These are phyloP conservation scores for Pleurotus tuber-regium DNA, from an alignment of 768 basidiomycete species.

Conservation along the genomic window DNA sequence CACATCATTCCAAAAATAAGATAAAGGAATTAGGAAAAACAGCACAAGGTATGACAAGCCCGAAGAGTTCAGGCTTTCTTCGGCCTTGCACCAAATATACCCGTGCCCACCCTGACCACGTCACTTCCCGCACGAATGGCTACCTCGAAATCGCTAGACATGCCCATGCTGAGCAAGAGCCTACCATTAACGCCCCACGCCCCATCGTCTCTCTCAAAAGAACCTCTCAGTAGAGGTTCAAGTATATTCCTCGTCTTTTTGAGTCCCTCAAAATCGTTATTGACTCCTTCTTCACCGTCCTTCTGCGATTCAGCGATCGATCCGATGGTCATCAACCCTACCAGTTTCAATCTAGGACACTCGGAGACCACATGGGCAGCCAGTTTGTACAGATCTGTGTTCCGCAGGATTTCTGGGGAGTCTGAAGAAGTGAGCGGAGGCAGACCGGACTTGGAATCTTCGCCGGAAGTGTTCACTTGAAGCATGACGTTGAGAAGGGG, in stretches of 20 bases:
- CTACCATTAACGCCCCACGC: constrained; percentile 53
- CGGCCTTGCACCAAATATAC: constrained; percentile 78
- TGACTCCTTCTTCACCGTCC: constrained; percentile 40
- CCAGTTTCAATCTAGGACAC: constrained; percentile 75
- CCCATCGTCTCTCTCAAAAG: constrained; percentile 20
- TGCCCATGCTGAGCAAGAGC: constrained; percentile 87
- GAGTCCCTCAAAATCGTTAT: constrained; percentile 73
- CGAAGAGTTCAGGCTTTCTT: constrained; percentile 53
- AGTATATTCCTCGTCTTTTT: constrained; percentile 62
- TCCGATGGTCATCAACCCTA: constrained; percentile 97
- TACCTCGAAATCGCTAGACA: constrained; percentile 92
- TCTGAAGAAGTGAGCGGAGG: constrained; percentile 43
- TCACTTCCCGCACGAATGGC: constrained; percentile 84
- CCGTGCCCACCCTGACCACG: constrained; percentile 87
- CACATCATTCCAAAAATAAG: too few relatives aligned
- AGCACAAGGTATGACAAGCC: too few relatives aligned
- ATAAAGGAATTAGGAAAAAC: too few relatives aligned
- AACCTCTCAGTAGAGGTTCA: constrained; percentile 37
- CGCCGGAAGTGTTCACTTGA: constrained; percentile 96
- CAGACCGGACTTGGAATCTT: constrained; percentile 87
- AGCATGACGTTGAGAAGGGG: constrained; percentile 77
- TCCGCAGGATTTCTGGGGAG: constrained; percentile 25
- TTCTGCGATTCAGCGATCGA: constrained; percentile 66
- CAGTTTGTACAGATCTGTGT: constrained; percentile 59
- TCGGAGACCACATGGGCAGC: constrained; percentile 65